Conservation (phyloP, 2,329 filamentous ascomycete species). For the Cadophora sp. region DNA sequence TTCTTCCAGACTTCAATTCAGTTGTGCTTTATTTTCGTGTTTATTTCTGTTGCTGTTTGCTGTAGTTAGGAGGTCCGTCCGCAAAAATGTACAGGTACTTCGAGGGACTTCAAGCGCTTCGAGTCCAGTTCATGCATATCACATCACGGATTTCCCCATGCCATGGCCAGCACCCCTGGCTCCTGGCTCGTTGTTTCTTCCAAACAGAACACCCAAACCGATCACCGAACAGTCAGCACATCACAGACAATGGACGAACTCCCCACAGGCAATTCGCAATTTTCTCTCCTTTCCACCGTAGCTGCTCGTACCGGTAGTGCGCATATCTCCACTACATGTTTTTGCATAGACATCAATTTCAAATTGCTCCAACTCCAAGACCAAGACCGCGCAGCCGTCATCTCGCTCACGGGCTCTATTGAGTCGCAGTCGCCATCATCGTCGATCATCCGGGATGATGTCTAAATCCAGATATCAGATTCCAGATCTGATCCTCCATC, state of each 20-base stretch:
- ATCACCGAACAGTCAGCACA: slow-evolving; percentile 14
- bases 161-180: background rate
- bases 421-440: slow-evolving; percentile 1
- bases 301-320: slow-evolving; percentile 15
- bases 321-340: slow-evolving; percentile 1
- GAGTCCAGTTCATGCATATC: slow-evolving; percentile 1
- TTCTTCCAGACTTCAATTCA: background rate
- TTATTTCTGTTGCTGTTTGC: background rate
- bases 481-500: slow-evolving; percentile 10
- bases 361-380: background rate
- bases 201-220: slow-evolving; percentile 11
- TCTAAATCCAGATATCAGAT: slow-evolving; percentile 10
- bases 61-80: slow-evolving; percentile 16
- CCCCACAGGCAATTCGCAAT: background rate
- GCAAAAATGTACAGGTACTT: slow-evolving; percentile 21
- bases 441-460: background rate
- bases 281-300: background rate
- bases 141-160: slow-evolving; percentile 12
- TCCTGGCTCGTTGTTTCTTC: slow-evolving; percentile 15
- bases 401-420: slow-evolving; percentile 6
- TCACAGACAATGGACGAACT: background rate
- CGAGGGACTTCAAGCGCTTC: slow-evolving; percentile 17
- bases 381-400: background rate
- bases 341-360: slow-evolving; percentile 8
- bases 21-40: background rate